phyloP scores from a whole-genome alignment of 2,329 filamentous ascomycete species.

The Alternaria infectoria region DNA sequence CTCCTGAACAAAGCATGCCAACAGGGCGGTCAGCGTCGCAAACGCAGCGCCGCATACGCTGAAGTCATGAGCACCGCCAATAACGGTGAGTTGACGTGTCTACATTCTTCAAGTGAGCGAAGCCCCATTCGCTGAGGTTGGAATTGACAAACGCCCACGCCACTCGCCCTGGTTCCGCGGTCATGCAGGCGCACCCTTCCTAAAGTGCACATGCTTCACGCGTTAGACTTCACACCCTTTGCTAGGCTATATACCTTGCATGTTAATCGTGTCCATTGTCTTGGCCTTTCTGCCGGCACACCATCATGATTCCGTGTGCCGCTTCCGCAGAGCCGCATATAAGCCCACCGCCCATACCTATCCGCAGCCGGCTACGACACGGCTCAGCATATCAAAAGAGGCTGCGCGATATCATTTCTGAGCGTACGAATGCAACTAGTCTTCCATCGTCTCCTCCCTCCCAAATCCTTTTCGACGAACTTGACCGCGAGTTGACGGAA shows the following conservation, averaged over 20 bases:
- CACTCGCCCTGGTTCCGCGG: neutral
- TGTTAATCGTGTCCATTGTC: neutral
- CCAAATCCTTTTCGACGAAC: neutral
- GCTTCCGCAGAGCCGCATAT: neutral
- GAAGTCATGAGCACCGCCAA: neutral
- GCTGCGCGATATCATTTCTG: neutral
- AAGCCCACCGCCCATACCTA: slow-evolving; percentile 9
- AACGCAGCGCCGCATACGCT: neutral
- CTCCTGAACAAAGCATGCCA: slow-evolving; percentile 2
- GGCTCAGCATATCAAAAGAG: neutral
- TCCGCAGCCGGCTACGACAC: slow-evolving; percentile 6
- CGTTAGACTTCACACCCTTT: neutral
- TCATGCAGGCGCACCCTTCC: slow-evolving; percentile 1
- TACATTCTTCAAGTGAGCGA: neutral
- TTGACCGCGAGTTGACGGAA: slow-evolving; percentile 2
- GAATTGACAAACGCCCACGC: slow-evolving; percentile 4
- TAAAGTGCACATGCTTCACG: slow-evolving; percentile 1
- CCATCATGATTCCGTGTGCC: slow-evolving; percentile 1
- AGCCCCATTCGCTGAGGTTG: neutral
- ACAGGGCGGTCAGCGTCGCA: neutral
- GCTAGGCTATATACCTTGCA: neutral
- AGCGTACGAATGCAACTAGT: neutral
- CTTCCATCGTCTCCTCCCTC: neutral
- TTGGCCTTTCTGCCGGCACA: neutral
- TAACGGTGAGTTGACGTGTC: neutral